phyloP scores from a whole-genome alignment of 2,329 filamentous ascomycete species.

The Triangularia setosa region DNA sequence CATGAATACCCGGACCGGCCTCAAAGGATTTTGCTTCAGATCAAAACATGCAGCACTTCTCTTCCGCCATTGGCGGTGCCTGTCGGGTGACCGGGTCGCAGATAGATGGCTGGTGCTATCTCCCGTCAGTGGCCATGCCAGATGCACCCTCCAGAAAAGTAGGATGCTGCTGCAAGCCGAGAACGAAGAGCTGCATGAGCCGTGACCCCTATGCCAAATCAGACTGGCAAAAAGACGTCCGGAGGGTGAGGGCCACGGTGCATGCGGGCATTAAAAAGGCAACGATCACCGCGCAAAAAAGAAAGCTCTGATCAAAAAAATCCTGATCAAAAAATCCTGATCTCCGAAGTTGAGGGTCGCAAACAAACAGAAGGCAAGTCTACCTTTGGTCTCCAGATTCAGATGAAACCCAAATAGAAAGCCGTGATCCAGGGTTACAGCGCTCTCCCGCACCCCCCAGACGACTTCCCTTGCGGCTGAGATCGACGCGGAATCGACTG shows the following conservation, averaged over 20 bases:
- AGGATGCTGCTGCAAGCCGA: not conserved
- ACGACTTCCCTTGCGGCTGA: not conserved
- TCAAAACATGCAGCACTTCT: not conserved
- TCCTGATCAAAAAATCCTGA: not conserved
- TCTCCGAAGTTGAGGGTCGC: not conserved
- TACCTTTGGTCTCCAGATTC: not conserved
- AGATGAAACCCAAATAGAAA: not conserved
- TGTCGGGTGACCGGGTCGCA: not conserved
- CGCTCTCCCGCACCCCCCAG: not conserved
- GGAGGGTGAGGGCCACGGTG: not conserved
- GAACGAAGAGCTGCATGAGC: not conserved
- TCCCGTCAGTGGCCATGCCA: not conserved
- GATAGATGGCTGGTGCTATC: not conserved
- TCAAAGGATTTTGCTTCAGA: not conserved
- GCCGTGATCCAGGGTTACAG: not conserved
- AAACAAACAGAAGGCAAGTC: not conserved
- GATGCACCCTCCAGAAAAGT: not conserved
- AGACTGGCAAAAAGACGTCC: not conserved
- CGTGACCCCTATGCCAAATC: not conserved
- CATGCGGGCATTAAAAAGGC: not conserved
- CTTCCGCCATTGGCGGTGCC: not conserved
- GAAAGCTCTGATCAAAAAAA: not conserved
- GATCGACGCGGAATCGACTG: conserved; percentile 1
- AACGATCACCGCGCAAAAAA: not conserved
- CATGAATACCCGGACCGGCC: not conserved